Base-by-base conservation (phyloP, 2,329 filamentous ascomycete genomes). In the Nemania serpens region DNA sequence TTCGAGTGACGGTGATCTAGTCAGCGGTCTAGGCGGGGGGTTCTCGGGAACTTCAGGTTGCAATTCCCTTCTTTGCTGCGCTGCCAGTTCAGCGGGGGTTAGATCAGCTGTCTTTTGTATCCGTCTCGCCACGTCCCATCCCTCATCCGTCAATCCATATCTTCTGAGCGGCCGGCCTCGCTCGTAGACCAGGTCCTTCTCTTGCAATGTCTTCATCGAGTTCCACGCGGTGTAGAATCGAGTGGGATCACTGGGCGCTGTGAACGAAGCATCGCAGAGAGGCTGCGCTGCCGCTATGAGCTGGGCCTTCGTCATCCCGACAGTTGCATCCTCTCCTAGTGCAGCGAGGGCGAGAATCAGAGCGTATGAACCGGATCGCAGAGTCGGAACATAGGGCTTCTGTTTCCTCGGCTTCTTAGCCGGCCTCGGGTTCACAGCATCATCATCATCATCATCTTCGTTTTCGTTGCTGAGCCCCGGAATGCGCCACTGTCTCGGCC, bases 151-250 rank as follows among this genome's bases (percentile, higher is more conserved):
- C 37, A 95, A 76, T 1, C 81, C 80, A 70, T 93, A 95, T 65
- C 83, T 85, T 61, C 86, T 84, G 17, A 86, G 74, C 0, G 90
- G 90, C 15, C 88, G 81, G 0, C 90, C 88, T 55, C 85, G 86
- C 66, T 90, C 88, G 58, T 87, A 88, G 0, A 93, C 89, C 3
- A 93, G 77, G 59, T 92, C 89, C 71, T 93, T 92, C 55, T 86
- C 81, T 5, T 88, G 67, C 34, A 95, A 76, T 0, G 88, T 91
- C 71, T 91, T 91, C 83, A 94, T 93, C 1, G 90, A 92, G 69
- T 85, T 89, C 91, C 91, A 95, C 0, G 91, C 91, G 0, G 91
- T 94, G 68, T 91, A 91, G 68, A 85, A 90, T 58, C 87, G 89
- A 11, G 82, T 87, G 0, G 89, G 79, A 55, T 91, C 88, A 42